Conservation (phyloP, 2,329 filamentous ascomycete genomes). For the Incumbomyces delicatus region DNA sequence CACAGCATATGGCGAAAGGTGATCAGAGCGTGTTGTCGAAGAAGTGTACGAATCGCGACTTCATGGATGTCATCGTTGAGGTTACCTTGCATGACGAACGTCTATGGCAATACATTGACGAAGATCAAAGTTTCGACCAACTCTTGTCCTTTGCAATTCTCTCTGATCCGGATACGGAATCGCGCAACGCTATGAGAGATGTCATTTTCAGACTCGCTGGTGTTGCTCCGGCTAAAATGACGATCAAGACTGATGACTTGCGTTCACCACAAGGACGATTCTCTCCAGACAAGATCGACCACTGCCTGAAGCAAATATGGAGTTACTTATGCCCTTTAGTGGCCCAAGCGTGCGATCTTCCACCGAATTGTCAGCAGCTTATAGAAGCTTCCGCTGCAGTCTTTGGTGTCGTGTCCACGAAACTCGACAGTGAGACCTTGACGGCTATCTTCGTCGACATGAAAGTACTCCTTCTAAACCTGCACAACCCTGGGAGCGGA, state of each 20-base stretch:
- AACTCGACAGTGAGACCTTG: not conserved
- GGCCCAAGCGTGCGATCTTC: conserved; percentile 28
- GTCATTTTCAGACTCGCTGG: conserved; percentile 31
- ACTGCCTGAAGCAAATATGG: conserved; percentile 36
- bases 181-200: conserved; percentile 31
- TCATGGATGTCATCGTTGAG: conserved; percentile 40
- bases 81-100: conserved; percentile 36
- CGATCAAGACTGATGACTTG: conserved; percentile 15
- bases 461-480: conserved; percentile 31
- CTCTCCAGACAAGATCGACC: conserved; percentile 16
- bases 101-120: conserved; percentile 32
- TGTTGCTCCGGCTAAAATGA: conserved; percentile 20
- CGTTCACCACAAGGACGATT: conserved; percentile 18
- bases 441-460: conserved; percentile 29
- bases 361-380: conserved; percentile 35
- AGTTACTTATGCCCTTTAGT: conserved; percentile 32
- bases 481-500: conserved; percentile 27
- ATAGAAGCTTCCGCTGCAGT: conserved; percentile 35
- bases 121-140: conserved; percentile 8
- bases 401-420: conserved; percentile 33
- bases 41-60: conserved; percentile 14
- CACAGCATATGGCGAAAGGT: not conserved
- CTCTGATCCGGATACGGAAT: conserved; percentile 26
- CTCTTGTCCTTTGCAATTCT: conserved; percentile 15
- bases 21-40: not conserved